Conservation (phyloP, 2,329 filamentous ascomycete genomes). For the Akanthomyces muscarius region DNA sequence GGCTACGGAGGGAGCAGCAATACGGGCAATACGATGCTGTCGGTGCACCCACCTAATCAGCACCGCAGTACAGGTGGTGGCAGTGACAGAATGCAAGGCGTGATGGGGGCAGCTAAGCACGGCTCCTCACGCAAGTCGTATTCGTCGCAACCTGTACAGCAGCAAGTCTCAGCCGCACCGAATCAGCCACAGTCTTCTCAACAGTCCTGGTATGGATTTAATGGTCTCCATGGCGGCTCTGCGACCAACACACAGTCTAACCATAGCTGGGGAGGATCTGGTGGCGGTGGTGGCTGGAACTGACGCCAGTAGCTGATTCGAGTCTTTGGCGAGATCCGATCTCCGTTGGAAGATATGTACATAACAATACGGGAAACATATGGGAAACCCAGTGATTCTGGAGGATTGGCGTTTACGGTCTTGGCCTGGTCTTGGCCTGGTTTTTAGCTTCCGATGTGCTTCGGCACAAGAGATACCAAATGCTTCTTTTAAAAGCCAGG, state of each 20-base stretch:
- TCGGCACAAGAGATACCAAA: not conserved
- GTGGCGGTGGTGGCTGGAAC: not conserved
- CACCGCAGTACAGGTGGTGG: not conserved
- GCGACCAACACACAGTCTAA: not conserved
- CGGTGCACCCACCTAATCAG: not conserved
- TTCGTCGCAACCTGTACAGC: not conserved
- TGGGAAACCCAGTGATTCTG: not conserved
- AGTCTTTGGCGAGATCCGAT: not conserved
- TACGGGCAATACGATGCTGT: not conserved
- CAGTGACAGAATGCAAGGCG: not conserved
- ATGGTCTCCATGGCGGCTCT: conserved; percentile 4
- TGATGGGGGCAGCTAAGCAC: not conserved
- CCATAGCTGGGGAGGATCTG: not conserved
- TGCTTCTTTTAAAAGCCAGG: not conserved
- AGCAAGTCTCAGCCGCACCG: not conserved
- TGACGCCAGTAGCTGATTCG: not conserved
- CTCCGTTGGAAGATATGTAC: not conserved
- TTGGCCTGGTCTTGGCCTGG: not conserved
- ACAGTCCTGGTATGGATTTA: conserved; percentile 6
- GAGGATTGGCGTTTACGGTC: not conserved
- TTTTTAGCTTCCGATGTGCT: not conserved
- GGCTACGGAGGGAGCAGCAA: not conserved
- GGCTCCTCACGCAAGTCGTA: not conserved
- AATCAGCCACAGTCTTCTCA: not conserved
- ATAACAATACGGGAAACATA: not conserved